Conservation (phyloP, 179 eudicot species). For the Carnegiea gigantea region DNA sequence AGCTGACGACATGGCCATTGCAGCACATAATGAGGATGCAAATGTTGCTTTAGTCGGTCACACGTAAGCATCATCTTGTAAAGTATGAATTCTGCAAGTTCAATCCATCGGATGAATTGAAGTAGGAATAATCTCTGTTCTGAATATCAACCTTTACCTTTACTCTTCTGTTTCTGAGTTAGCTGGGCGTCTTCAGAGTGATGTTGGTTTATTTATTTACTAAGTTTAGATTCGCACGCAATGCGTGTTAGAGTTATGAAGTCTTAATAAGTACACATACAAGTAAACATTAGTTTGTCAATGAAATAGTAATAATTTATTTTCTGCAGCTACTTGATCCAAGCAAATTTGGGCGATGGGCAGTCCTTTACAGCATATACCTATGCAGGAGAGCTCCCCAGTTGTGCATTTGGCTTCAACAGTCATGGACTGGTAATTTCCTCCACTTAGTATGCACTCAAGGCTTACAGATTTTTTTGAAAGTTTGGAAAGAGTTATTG, state of each 20-base stretch:
- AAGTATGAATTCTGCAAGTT: neutral
- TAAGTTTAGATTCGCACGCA: too few relatives aligned
- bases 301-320: too few relatives aligned
- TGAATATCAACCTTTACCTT: neutral
- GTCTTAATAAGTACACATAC: too few relatives aligned
- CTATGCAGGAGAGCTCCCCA: constrained; percentile 97
- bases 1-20: constrained; percentile 56
- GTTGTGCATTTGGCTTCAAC: constrained; percentile 94
- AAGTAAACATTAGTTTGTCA: too few relatives aligned
- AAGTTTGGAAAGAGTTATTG: neutral
- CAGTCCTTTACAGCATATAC: constrained; percentile 74
- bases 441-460: neutral
- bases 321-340: constrained; percentile 58
- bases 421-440: constrained; percentile 68
- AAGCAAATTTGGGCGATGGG: constrained; percentile 55
- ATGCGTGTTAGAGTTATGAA: too few relatives aligned
- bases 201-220: too few relatives aligned
- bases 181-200: too few relatives aligned
- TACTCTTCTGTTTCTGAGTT: too few relatives aligned
- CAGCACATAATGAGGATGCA: constrained; percentile 91
- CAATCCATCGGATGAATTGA: neutral
- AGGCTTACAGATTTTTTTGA: neutral
- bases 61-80: constrained; percentile 47
- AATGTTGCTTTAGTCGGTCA: constrained; percentile 84
- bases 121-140: too few relatives aligned